phyloP scores from a whole-genome alignment of 768 basidiomycete genomes.

The Panaeolus papilionaceus region DNA sequence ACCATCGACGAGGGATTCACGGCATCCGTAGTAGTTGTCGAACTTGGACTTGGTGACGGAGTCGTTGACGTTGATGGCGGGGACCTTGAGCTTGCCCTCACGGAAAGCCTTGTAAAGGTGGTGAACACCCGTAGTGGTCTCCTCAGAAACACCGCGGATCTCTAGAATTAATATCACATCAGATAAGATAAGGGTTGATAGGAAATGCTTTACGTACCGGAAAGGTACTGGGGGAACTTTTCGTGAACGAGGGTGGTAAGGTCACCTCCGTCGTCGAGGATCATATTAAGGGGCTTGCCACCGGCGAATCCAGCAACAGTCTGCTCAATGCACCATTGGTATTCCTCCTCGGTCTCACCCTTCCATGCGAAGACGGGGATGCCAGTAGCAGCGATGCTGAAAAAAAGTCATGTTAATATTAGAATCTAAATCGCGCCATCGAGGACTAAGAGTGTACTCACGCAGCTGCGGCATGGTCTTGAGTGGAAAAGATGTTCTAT shows the following conservation, averaged over 20 bases:
- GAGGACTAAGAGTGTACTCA: conserved; percentile 43
- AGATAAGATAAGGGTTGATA: conserved; percentile 14
- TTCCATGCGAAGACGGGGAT: conserved; percentile 99
- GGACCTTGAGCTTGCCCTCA: conserved; percentile 94
- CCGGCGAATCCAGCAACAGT: conserved; percentile 86
- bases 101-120: conserved; percentile 98
- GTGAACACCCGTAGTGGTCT: conserved; percentile 99
- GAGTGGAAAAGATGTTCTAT: conserved; percentile 99
- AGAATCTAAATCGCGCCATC: conserved; percentile 4
- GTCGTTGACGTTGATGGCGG: conserved; percentile 99
- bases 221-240: conserved; percentile 91
- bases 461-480: conserved; percentile 99
- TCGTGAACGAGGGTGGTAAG: conserved; percentile 95
- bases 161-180: conserved; percentile 46
- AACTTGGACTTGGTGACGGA: conserved; percentile 99
- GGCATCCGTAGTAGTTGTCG: conserved; percentile 98
- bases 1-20: conserved; percentile 99
- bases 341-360: conserved; percentile 99
- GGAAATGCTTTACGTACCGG: conserved; percentile 48
- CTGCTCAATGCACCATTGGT: conserved; percentile 98
- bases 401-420: conserved; percentile 16
- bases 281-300: conserved; percentile 93
- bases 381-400: conserved; percentile 94
- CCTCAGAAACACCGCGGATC: conserved; percentile 95
- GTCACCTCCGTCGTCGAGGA: conserved; percentile 98